Percentiles rank a stretch among this genome's conserved stretches.
Evolutionary conservation across 306 rosid species (phyloP).

Genomic region (Quercus alba): DNA sequence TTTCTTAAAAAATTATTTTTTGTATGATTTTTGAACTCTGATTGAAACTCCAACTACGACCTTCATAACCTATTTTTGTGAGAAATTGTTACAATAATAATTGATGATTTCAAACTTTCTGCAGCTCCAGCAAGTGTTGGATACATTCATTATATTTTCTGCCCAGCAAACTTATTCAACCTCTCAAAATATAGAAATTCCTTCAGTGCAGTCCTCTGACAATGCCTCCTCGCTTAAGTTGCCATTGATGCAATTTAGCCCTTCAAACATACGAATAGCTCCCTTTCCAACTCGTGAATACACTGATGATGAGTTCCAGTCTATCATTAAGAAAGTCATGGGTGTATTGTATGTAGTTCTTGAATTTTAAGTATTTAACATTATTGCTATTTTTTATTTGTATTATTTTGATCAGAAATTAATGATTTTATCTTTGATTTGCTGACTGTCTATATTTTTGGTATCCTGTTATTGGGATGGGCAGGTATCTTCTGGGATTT

Average conservation of each 20-base stretch:
- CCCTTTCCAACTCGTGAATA: slow-evolving; percentile 96
- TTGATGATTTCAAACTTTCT: slow-evolving; percentile 32
- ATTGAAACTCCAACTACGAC: neutral
- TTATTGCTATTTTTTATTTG: slow-evolving; percentile 8
- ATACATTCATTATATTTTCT: slow-evolving; percentile 76
- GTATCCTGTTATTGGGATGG: slow-evolving; percentile 27
- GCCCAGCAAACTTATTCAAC: slow-evolving; percentile 54
- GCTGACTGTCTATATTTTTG: slow-evolving; percentile 21
- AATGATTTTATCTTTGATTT: slow-evolving; percentile 15
- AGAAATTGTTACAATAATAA: slow-evolving; percentile 3
- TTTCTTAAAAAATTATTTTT: neutral
- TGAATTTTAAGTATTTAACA: neutral
- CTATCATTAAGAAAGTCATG: slow-evolving; percentile 82
- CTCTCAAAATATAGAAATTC: slow-evolving; percentile 30
- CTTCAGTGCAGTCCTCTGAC: slow-evolving; percentile 35
- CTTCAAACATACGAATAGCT: slow-evolving; percentile 67
- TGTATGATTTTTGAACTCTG: neutral
- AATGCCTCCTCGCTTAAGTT: slow-evolving; percentile 29
- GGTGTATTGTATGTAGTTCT: slow-evolving; percentile 72
- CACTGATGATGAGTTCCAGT: slow-evolving; percentile 96
- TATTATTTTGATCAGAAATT: neutral
- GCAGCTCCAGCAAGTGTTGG: slow-evolving; percentile 93
- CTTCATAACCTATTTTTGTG: slow-evolving; percentile 6
- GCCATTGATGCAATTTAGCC: slow-evolving; percentile 63
- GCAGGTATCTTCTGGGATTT: slow-evolving; percentile 93